Percentiles rank a stretch among this genome's conserved stretches.
Conservation (phyloP, 257 asterid genomes). For the Primulina tabacum region DNA sequence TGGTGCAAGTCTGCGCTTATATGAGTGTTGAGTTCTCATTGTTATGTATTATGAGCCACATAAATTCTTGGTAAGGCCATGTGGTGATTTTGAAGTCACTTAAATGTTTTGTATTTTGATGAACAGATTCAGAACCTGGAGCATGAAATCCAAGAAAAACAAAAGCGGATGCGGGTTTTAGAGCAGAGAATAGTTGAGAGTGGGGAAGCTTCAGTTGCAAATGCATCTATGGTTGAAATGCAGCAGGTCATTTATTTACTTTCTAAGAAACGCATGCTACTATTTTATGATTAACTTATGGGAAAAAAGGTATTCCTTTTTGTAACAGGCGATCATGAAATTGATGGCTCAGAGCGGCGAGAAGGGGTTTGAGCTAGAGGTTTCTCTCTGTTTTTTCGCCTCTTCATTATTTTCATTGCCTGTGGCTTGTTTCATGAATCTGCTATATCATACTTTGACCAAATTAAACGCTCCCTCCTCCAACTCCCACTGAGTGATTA, state of each 20-base stretch:
- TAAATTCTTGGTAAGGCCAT: slow-evolving; percentile 19
- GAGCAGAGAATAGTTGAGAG: slow-evolving; percentile 85
- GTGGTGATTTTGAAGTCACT: slow-evolving; percentile 19
- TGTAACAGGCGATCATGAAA: slow-evolving; percentile 64
- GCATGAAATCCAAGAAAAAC: slow-evolving; percentile 81
- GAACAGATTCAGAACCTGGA: slow-evolving; percentile 80
- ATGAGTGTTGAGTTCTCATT: slow-evolving; percentile 4
- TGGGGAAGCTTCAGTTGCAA: slow-evolving; percentile 79
- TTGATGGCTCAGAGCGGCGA: slow-evolving; percentile 86
- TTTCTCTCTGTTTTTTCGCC: slow-evolving; percentile 27
- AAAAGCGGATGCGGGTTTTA: slow-evolving; percentile 67
- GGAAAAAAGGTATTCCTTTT: slow-evolving; percentile 6
- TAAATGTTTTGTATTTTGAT: slow-evolving; percentile 9
- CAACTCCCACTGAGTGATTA: neutral
- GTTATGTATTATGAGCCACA: slow-evolving; percentile 3
- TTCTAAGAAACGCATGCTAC: neutral
- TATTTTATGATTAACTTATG: neutral
- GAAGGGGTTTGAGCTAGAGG: slow-evolving; percentile 94
- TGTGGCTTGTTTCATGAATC: slow-evolving; percentile 4
- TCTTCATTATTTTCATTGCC: neutral
- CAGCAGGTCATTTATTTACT: slow-evolving; percentile 65
- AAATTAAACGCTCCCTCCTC: neutral
- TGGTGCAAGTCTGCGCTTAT: neutral
- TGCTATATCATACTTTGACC: slow-evolving; percentile 13
- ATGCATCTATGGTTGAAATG: slow-evolving; percentile 82